Evolutionary conservation across 2,329 filamentous ascomycete species (phyloP).

Genomic region (Aspergillus ochraceoroseus): DNA sequence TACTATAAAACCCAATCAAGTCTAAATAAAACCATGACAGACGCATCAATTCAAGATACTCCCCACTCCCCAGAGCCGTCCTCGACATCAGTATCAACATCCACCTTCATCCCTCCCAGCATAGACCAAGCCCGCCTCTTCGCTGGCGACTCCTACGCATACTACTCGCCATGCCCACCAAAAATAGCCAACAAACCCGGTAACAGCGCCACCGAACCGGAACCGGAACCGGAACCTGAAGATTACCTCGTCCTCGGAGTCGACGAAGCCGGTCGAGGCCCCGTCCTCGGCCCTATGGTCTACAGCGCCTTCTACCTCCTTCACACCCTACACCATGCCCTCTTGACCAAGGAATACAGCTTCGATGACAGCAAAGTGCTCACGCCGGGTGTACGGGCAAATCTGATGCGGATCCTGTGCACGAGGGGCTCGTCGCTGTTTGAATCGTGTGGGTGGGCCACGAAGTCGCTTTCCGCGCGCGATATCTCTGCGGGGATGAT

Average conservation of each 20-base stretch:
- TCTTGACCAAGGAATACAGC: conserved; percentile 73
- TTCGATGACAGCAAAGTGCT: conserved; percentile 96
- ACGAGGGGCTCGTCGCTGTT: conserved; percentile 56
- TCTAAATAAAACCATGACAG: conserved; percentile 40
- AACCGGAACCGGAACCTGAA: neutral
- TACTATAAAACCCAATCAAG: too few species aligned
- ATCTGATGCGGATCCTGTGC: conserved; percentile 68
- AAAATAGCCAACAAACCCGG: conserved; percentile 46
- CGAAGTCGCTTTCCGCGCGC: conserved; percentile 71
- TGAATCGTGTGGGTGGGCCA: conserved; percentile 74
- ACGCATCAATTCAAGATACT: conserved; percentile 23
- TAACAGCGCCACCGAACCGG: neutral
- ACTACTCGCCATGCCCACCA: conserved; percentile 65
- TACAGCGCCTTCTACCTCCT: conserved; percentile 68
- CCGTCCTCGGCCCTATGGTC: conserved; percentile 76
- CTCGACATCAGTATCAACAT: conserved; percentile 27
- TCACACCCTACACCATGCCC: conserved; percentile 59
- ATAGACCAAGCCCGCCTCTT: conserved; percentile 56
- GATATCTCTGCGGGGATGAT: conserved; percentile 80
- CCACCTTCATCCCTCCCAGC: conserved; percentile 63
- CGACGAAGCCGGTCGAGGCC: conserved; percentile 89
- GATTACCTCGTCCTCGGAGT: conserved; percentile 63
- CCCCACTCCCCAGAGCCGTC: conserved; percentile 31
- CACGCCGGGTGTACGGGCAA: conserved; percentile 69
- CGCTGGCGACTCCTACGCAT: conserved; percentile 62